Evolutionary conservation across 768 basidiomycete species (phyloP).

Genomic region (Boletales sp.): DNA sequence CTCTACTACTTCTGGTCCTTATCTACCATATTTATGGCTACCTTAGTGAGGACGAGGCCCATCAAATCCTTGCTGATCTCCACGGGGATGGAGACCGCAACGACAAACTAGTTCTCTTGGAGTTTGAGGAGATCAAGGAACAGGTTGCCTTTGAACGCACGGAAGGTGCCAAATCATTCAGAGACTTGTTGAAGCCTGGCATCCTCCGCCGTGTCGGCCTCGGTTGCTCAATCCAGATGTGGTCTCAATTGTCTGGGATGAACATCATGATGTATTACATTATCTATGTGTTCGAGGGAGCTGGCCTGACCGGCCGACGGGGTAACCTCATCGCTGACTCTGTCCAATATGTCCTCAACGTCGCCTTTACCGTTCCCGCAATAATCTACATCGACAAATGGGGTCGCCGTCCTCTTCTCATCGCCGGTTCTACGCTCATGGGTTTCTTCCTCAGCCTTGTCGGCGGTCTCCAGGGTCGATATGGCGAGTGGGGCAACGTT

Average conservation of each 20-base stretch:
- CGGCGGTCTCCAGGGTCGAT: slow-evolving; percentile 68
- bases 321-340: slow-evolving; percentile 73
- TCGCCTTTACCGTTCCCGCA: slow-evolving; percentile 41
- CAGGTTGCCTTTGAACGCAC: slow-evolving; percentile 58
- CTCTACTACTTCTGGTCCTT: not conserved
- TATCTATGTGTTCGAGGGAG: slow-evolving; percentile 72
- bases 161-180: slow-evolving; percentile 68
- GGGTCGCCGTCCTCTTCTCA: slow-evolving; percentile 75
- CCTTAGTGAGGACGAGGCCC: slow-evolving; percentile 48
- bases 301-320: slow-evolving; percentile 72
- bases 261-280: slow-evolving; percentile 71
- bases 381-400: slow-evolving; percentile 70
- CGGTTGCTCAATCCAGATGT: slow-evolving; percentile 72
- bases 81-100: slow-evolving; percentile 57
- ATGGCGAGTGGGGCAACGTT: slow-evolving; percentile 57
- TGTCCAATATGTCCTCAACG: slow-evolving; percentile 51
- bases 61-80: slow-evolving; percentile 70
- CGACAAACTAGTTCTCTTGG: slow-evolving; percentile 64
- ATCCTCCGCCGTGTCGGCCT: slow-evolving; percentile 69
- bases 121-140: slow-evolving; percentile 62
- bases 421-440: slow-evolving; percentile 26
- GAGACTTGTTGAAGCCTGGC: slow-evolving; percentile 62
- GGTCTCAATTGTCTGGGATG: slow-evolving; percentile 76
- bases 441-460: slow-evolving; percentile 43
- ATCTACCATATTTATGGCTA: not conserved